Percentiles rank a stretch among this genome's conserved stretches.
Evolutionary conservation across 1,139 yeast species (phyloP).

Genomic region (Yarrowia galli): DNA sequence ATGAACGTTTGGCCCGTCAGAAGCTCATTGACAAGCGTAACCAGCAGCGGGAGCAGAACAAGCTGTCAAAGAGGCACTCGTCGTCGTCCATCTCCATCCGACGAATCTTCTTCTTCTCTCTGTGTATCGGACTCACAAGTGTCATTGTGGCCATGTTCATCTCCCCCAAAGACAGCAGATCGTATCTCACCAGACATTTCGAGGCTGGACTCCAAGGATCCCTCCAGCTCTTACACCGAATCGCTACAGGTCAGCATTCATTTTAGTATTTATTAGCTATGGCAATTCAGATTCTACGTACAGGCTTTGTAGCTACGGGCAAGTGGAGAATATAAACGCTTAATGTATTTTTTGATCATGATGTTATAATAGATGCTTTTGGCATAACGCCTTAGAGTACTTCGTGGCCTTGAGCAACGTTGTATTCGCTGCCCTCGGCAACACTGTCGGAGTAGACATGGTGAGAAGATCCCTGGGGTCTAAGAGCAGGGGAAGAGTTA

Average conservation of each 20-base stretch:
- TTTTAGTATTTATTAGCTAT: slow-evolving; percentile 10
- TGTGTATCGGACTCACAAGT: slow-evolving; percentile 34
- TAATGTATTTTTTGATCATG: not conserved
- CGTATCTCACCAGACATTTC: slow-evolving; percentile 30
- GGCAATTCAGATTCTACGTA: not conserved
- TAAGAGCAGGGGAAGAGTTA: slow-evolving; percentile 39
- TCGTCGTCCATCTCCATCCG: slow-evolving; percentile 12
- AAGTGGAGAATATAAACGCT: no score
- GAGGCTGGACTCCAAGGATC: slow-evolving; percentile 33
- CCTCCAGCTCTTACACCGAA: slow-evolving; percentile 25
- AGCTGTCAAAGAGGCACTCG: slow-evolving; percentile 1
- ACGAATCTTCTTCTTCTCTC: slow-evolving; percentile 29
- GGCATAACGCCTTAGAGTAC: slow-evolving; percentile 20
- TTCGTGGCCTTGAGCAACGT: slow-evolving; percentile 37
- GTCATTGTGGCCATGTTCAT: slow-evolving; percentile 30
- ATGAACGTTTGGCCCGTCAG: slow-evolving; percentile 23
- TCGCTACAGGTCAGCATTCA: slow-evolving; percentile 20
- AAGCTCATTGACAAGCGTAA: slow-evolving; percentile 16
- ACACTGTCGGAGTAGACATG: slow-evolving; percentile 31
- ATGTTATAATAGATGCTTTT: slow-evolving; percentile 9
- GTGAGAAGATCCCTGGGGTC: slow-evolving; percentile 39
- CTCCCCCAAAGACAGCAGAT: slow-evolving; percentile 29
- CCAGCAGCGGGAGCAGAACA: slow-evolving; percentile 30
- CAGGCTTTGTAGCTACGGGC: no score
- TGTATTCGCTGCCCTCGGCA: slow-evolving; percentile 33